Base-by-base conservation (phyloP, 305 asterid genomes). In the Stenogyne calaminthoides region DNA sequence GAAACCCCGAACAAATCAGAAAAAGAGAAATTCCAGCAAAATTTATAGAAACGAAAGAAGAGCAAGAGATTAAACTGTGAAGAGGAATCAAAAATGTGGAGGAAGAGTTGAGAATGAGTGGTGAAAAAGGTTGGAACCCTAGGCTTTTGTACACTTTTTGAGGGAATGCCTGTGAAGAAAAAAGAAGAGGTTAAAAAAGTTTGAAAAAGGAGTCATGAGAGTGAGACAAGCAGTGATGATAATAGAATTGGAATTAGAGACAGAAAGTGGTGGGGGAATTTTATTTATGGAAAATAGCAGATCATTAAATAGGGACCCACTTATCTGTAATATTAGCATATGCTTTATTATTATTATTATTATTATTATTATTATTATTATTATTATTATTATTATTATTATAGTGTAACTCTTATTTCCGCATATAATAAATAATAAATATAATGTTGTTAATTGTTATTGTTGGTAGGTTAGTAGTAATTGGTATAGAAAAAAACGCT, bases 131-230 rank as follows among this genome's bases (percentile, higher is more conserved):
- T 55, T 55, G 82, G 81, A 84, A 82, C 93, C 89, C 96, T 83
- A 81, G 71, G 69, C 78, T 72, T n/a, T 79, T 70, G 27, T 67
- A 69, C 77, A 22, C 67, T 75, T 78, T 76, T 80, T 76, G 88
- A 84, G 87, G 79, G 83, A 80, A 87, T 84, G 86, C 95, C 83
- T 75, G 95, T 87, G 88, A 83, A 57, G 59, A 19, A 70, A 82
- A 74, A 71, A 46, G 74, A 78, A 63, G 67, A 68, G 70, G 75
- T 52, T 73, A 51, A 80, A 84, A 85, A 84, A 80, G 88, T 80
- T 80, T 80, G 61, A 76, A 83, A 89, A 88, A 81, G 88, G 79
- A 69, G 76, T 63, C 80, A 70, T 77, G 83, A 78, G 84, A 84
- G 87, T 75, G 86, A 84, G 83, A 79, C 69, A 77, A 73, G 79